Conservation (phyloP, 768 basidiomycete genomes). For the Leccinum rimulosum region DNA sequence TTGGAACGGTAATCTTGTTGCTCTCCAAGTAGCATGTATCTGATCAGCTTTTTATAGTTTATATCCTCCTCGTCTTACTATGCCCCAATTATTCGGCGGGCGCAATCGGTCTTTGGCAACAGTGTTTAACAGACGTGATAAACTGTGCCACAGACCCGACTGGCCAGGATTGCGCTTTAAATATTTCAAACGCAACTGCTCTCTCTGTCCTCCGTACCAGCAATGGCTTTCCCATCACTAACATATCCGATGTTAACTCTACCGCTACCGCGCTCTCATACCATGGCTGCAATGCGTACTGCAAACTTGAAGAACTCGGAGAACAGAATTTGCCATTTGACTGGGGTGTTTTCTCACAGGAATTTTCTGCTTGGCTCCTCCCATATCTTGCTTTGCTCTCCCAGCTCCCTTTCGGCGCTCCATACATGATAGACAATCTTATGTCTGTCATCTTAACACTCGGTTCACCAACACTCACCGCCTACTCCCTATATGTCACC, state of each 20-base stretch:
- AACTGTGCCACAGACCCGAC: neutral
- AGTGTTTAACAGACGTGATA: constrained; percentile 8
- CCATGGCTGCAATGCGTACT: neutral
- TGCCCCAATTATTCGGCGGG: neutral
- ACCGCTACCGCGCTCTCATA: constrained; percentile 13
- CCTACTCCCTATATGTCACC: constrained; percentile 43
- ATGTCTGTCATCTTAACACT: constrained; percentile 42
- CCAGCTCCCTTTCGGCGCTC: constrained; percentile 46
- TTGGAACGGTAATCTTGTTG: constrained; percentile 2
- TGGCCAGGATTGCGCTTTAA: constrained; percentile 2
- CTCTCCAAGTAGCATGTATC: neutral
- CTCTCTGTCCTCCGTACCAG: constrained; percentile 18
- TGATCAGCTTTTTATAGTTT: constrained; percentile 6
- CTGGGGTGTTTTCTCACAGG: constrained; percentile 24
- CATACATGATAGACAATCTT: constrained; percentile 38
- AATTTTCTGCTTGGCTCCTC: constrained; percentile 44
- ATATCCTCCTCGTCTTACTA: neutral
- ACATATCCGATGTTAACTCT: neutral
- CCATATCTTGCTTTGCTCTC: constrained; percentile 49
- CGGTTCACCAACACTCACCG: constrained; percentile 44
- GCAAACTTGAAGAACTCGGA: too few relatives aligned
- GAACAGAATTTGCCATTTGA: too few relatives aligned
- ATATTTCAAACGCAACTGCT: constrained; percentile 5
- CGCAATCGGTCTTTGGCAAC: constrained; percentile 9
- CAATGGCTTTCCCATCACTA: neutral